Conservation (phyloP, 768 basidiomycete genomes). For the Collybia sordida region DNA sequence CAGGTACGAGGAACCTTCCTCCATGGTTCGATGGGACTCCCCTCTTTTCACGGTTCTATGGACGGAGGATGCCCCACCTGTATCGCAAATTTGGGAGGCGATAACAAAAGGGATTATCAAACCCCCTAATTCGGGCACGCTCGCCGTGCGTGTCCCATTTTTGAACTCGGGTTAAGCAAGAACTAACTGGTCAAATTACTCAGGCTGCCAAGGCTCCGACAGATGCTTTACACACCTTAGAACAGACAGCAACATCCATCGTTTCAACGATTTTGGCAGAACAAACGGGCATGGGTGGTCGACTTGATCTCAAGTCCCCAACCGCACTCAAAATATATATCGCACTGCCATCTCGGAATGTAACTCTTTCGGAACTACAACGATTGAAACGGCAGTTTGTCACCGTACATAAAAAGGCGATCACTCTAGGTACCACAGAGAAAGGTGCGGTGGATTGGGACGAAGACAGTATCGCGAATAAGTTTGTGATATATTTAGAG, state of each 20-base stretch:
- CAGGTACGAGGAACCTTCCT: conserved; percentile 94
- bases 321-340: conserved; percentile 44
- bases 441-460: conserved; percentile 77
- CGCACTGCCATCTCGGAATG: conserved; percentile 61
- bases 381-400: conserved; percentile 91
- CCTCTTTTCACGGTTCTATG: conserved; percentile 86
- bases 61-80: conserved; percentile 66
- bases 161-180: background rate
- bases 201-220: conserved; percentile 83
- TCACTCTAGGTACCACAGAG: conserved; percentile 79
- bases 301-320: conserved; percentile 43
- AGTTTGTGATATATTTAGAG: conserved; percentile 72
- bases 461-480: conserved; percentile 65
- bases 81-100: conserved; percentile 76
- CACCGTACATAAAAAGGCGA: conserved; percentile 84
- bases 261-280: conserved; percentile 72
- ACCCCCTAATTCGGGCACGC: conserved; percentile 84
- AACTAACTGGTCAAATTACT: background rate
- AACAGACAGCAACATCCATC: conserved; percentile 68
- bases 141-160: conserved; percentile 46
- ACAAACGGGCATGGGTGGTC: conserved; percentile 56
- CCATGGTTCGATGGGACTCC: conserved; percentile 99
- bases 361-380: conserved; percentile 88
- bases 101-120: conserved; percentile 79
- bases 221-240: conserved; percentile 85